These are phyloP conservation scores for Aspergillus carbonarius DNA, from an alignment of 2,329 filamentous ascomycete genomes.

Conservation along the genomic window DNA sequence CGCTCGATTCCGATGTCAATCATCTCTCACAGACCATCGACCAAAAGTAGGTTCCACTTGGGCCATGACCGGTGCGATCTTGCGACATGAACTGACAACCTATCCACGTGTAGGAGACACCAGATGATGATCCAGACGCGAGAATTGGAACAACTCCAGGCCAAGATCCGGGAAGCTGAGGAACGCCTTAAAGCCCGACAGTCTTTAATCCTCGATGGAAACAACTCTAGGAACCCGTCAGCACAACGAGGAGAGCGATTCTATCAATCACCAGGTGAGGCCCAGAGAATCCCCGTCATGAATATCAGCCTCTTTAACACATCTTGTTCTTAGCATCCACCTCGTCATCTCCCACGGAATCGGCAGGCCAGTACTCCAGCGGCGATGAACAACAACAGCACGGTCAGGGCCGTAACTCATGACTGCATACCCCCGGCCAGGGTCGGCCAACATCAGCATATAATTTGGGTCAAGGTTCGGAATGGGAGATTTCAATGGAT, in stretches of 20 bases:
- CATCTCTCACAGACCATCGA: conserved; percentile 73
- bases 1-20: conserved; percentile 75
- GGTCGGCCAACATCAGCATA: conserved; percentile 14
- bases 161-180: conserved; percentile 80
- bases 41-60: conserved; percentile 67
- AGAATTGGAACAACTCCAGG: conserved; percentile 84
- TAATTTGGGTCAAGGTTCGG: conserved; percentile 17
- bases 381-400: conserved; percentile 26
- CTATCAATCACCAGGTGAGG: conserved; percentile 24
- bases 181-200: conserved; percentile 61
- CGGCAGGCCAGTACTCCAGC: conserved; percentile 23
- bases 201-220: conserved; percentile 17
- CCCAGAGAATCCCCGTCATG: conserved; percentile 7
- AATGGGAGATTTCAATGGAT: conserved; percentile 13
- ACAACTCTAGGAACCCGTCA: conserved; percentile 10
- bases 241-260: conserved; percentile 16
- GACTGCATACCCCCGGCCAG: conserved; percentile 12
- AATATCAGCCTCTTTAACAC: conserved; percentile 11
- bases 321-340: conserved; percentile 13
- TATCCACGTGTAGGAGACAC: conserved; percentile 63
- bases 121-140: conserved; percentile 70
- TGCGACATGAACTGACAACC: conserved; percentile 6
- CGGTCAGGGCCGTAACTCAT: conserved; percentile 16
- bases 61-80: background rate
- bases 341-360: conserved; percentile 23